These are phyloP conservation scores for Lachnellula occidentalis DNA, from an alignment of 2,329 filamentous ascomycete genomes.

Conservation along the genomic window DNA sequence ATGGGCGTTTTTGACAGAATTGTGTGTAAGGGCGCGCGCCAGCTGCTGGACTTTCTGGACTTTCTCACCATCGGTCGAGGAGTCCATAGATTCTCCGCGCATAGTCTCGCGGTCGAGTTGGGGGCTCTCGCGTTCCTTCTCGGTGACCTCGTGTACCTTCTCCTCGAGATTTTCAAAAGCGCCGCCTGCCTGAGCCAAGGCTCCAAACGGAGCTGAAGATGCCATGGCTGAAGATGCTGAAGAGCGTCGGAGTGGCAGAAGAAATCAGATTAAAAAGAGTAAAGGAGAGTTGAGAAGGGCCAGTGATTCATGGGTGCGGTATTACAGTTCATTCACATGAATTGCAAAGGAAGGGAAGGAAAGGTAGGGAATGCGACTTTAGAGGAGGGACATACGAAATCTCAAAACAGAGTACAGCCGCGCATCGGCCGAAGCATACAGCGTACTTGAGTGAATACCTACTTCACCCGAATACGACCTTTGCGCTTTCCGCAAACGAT, in stretches of 20 bases:
- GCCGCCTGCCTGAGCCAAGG: constrained; percentile 5
- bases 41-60: constrained; percentile 14
- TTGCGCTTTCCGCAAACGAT: no score
- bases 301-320: neutral
- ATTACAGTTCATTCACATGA: no score
- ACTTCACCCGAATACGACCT: no score
- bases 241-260: neutral
- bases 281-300: neutral
- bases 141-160: constrained; percentile 2
- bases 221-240: constrained; percentile 10
- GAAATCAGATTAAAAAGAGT: neutral
- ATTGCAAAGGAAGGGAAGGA: no score
- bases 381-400: no score
- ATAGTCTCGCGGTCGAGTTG: constrained; percentile 4
- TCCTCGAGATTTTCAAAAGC: neutral
- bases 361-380: no score
- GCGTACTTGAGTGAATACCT: no score
- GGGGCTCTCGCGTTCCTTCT: neutral
- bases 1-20: constrained; percentile 18
- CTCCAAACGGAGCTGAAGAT: constrained; percentile 10
- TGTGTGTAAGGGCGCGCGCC: constrained; percentile 23
- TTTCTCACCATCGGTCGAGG: constrained; percentile 17
- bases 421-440: no score
- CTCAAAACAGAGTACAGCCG: no score
- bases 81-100: constrained; percentile 11